phyloP scores from a whole-genome alignment of 2,329 filamentous ascomycete genomes.

The Acrocalymma vagum region DNA sequence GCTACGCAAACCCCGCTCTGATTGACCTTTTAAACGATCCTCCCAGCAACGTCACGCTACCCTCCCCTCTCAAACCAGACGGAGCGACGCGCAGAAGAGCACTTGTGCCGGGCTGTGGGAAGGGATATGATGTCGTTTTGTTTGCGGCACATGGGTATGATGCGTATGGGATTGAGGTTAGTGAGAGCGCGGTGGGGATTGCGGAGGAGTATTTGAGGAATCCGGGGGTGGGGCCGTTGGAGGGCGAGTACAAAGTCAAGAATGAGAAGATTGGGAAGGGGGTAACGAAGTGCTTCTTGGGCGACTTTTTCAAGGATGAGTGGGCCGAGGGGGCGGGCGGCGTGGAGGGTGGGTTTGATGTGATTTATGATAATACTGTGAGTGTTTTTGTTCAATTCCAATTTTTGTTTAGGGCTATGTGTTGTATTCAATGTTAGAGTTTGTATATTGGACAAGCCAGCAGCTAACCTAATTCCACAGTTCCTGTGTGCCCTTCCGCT shows the following conservation, averaged over 20 bases:
- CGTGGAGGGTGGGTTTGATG: constrained; percentile 64
- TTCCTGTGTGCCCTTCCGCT: constrained; percentile 69
- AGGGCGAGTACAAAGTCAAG: constrained; percentile 53
- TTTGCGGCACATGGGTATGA: constrained; percentile 80
- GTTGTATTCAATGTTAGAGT: constrained; percentile 9
- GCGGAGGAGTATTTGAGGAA: constrained; percentile 53
- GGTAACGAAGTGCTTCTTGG: constrained; percentile 63
- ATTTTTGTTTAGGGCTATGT: not conserved
- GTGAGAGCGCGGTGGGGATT: constrained; percentile 57
- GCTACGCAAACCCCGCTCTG: constrained; percentile 66
- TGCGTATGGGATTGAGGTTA: constrained; percentile 76
- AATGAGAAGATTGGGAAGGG: constrained; percentile 58
- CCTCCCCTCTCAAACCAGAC: constrained; percentile 21
- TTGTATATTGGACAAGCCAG: not conserved
- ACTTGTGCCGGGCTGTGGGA: constrained; percentile 82
- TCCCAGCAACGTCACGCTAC: constrained; percentile 44
- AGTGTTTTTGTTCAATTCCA: constrained; percentile 21
- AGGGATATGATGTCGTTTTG: constrained; percentile 81
- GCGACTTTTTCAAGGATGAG: constrained; percentile 72
- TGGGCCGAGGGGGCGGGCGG: constrained; percentile 58
- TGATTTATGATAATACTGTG: constrained; percentile 71
- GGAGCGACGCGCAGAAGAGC: constrained; percentile 63
- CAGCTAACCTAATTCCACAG: constrained; percentile 40
- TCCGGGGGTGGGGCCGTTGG: constrained; percentile 41
- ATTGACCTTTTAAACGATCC: constrained; percentile 58